Conservation (phyloP, 495 filamentous ascomycete genomes). For the Hamigera avellanea region DNA sequence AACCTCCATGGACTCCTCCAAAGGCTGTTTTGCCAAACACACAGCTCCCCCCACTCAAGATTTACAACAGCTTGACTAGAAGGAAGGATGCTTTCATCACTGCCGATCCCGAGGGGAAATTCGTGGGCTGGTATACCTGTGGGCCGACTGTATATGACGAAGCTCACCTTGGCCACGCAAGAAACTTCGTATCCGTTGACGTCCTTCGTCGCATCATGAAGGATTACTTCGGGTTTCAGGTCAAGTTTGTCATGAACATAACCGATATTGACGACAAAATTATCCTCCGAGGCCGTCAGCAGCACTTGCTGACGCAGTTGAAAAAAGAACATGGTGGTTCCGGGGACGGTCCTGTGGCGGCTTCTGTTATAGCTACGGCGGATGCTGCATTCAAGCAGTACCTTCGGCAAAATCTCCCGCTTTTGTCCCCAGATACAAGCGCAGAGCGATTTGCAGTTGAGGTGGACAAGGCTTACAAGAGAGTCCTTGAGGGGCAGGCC, state of each 20-base stretch:
- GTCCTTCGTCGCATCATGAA: no score
- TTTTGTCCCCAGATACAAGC: slow-evolving; percentile 34
- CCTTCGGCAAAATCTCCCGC: slow-evolving; percentile 62
- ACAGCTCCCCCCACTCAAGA: no score
- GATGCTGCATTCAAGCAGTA: slow-evolving; percentile 62
- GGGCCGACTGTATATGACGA: no score
- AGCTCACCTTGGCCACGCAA: no score
- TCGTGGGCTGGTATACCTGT: no score
- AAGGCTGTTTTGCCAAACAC: no score
- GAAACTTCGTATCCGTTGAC: no score
- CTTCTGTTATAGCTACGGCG: slow-evolving; percentile 41
- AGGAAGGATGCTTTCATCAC: no score
- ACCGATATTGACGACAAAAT: slow-evolving; percentile 96
- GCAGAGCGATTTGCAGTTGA: slow-evolving; percentile 39
- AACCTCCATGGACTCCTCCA: no score
- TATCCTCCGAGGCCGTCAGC: slow-evolving; percentile 70
- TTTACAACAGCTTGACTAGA: no score
- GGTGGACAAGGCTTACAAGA: slow-evolving; percentile 49
- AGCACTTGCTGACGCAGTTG: slow-evolving; percentile 57
- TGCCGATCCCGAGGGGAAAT: no score
- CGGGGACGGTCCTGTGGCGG: slow-evolving; percentile 34
- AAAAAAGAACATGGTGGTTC: no score
- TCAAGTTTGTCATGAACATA: slow-evolving; percentile 93
- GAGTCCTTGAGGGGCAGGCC: slow-evolving; percentile 38
- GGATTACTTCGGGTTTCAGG: slow-evolving; percentile 76